Evolutionary conservation across 371 early-diverging fungal species (phyloP), one percentile per base, ranked within the genome.

Genomic region (Mucor sp.): DNA sequence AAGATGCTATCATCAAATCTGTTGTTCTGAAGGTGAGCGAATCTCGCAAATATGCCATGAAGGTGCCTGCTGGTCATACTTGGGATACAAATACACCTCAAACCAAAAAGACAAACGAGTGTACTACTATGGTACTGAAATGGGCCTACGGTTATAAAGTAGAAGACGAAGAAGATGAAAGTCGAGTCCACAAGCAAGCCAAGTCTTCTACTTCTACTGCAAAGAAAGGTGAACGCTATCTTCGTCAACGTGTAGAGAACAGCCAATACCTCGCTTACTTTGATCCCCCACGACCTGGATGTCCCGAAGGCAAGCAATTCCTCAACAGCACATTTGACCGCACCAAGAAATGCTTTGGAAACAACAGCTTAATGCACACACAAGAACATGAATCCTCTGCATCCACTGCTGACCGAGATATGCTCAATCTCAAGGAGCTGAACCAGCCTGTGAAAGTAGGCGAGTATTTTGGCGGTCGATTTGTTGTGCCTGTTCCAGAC

Each of bases 91-190:
- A 58, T 12, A 11, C 62, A 30, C 58, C 65, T 27, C 72, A 72
- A 65, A 74, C 74, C 11, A 68, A 62, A 28, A 60, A 32, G 6
- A 4, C 19, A 5, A 64, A 30, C 1, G 81, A 80, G 62, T 44
- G 35, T 3, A 27, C 33, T 6, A 71, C 65, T 2, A 71, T 78
- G 69, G 53, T 77, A 7, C 43, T 80, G 12, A 80, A 80, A 47
- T 80, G 81, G 81, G 81, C 78, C 3, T 72, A 77, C 59, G 74
- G 75, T 19, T 77, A 67, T 65, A 62, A 74, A 21, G 35, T 60
- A 6, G 67, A 69, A 53, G 58, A 64, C 60, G 69, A 71, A 9
- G 60, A 68, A 55, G 35, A 9, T 9, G 37, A n/a, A 41, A 27
- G 23, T 17, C n/a, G 19, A 11, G 53, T 53, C 0, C 23, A 35